Percentiles rank a stretch among this genome's conserved stretches.
These are phyloP conservation scores for Wickerhamiella lipophila DNA, from an alignment of 805 yeast species.

Conservation along the genomic window DNA sequence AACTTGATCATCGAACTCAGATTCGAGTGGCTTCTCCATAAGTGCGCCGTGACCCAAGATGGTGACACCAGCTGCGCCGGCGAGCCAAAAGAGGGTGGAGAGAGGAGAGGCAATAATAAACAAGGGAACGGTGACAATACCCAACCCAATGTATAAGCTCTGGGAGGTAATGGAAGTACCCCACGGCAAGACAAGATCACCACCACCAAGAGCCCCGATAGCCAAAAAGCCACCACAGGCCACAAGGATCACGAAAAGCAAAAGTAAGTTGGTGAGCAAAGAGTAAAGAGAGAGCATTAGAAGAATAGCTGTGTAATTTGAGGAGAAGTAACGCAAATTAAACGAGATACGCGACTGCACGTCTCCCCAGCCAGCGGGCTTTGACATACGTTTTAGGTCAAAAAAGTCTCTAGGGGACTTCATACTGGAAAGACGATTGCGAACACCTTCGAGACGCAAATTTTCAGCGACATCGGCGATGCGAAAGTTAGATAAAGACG, in stretches of 20 bases:
- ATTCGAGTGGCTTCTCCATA: conserved; percentile 91
- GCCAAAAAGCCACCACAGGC: conserved; percentile 65
- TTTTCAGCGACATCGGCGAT: conserved; percentile 12
- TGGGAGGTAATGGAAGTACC: conserved; percentile 64
- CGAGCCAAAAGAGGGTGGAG: conserved; percentile 80
- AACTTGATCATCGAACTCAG: conserved; percentile 66
- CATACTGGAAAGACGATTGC: conserved; percentile 52
- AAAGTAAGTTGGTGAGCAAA: conserved; percentile 67
- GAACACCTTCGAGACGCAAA: conserved; percentile 30
- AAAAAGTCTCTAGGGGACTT: conserved; percentile 90
- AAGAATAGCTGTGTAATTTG: conserved; percentile 71
- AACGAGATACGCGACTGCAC: conserved; percentile 77
- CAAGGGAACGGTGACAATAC: conserved; percentile 64
- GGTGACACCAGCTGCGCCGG: conserved; percentile 68
- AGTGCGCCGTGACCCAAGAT: conserved; percentile 79
- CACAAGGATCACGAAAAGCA: conserved; percentile 69
- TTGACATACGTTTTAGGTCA: conserved; percentile 76
- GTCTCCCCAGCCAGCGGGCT: conserved; percentile 82
- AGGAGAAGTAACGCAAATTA: conserved; percentile 75
- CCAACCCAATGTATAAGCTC: conserved; percentile 61
- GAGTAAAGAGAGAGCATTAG: conserved; percentile 69
- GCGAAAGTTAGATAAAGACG: conserved; percentile 4
- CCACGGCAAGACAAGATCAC: conserved; percentile 58
- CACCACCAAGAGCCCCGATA: conserved; percentile 67
- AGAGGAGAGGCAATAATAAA: conserved; percentile 83